Base-by-base conservation (phyloP, 257 asterid genomes). In the Primulina huaijiensis region DNA sequence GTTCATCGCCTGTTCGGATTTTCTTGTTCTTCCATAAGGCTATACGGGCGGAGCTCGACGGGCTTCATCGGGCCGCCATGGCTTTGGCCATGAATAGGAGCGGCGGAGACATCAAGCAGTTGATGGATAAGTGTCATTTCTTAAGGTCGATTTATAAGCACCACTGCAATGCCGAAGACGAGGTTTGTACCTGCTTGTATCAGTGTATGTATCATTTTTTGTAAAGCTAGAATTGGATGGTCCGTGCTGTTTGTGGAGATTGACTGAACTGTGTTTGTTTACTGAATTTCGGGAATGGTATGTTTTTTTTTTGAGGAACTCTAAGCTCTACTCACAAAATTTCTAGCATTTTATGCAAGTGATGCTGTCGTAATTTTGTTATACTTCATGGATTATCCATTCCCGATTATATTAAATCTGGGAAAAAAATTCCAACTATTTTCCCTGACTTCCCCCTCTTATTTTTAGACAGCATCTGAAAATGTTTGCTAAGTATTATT, bases 161-260 rank as follows among this genome's bases (percentile, higher is more conserved):
- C 84, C 97, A 90, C 78, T 90, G 97, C 86, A 90, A 90, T 82
- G 97, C 97, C 59, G 97, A 90, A 75, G 97, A 90, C 67, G 97
- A 90, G 97, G 97, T 83, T 34, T 60, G 82, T 61, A 72, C 70
- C 43, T 12, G 0, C 64, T 60, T 50, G 53, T 27, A 27, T 27
- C 30, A 27, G 30, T 27, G 30, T 30, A 62, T 53, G 61, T 61
- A 37, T 4, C 70, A 20, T 57, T 78, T 25, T 67, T 58, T 67
- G 71, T 67, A 46, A 61, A 10, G 29, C 27, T 72, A 37, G 27
- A 34, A 68, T 68, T 35, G 34, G 34, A 31, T 31, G 34, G 34
- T 31, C 4, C 34, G 4, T 4, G 34, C 34, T 31, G 34, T 31
- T 3, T 31, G 35, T 21, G 7, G 62, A 25, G 29, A 74, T 68